A percentile compares a stretch with the other conserved stretches of the same genome.
Evolutionary conservation across 495 filamentous ascomycete species (phyloP).

Genomic region (Aspergillus biplanus): DNA sequence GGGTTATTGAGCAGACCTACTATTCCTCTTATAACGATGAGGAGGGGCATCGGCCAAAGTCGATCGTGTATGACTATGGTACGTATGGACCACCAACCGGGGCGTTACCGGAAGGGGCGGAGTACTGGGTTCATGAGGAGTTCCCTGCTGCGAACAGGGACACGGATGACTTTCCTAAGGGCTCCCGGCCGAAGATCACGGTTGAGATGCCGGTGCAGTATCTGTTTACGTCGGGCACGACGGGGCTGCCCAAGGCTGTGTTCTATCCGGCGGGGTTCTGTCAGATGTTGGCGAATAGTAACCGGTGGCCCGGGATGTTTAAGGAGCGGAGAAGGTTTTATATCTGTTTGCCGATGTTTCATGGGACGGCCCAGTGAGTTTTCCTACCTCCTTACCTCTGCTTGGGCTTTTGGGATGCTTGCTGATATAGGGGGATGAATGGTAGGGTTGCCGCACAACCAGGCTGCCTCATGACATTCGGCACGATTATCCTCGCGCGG

Average conservation of each 20-base stretch:
- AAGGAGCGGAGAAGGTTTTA: slow-evolving; percentile 1
- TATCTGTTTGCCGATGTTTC: slow-evolving; percentile 10
- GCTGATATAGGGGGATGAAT: neutral
- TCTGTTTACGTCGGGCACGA: slow-evolving; percentile 8
- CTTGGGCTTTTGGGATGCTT: neutral
- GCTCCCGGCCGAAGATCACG: neutral
- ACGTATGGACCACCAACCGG: neutral
- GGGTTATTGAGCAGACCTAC: neutral
- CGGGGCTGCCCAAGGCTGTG: slow-evolving; percentile 11
- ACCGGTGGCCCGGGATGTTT: slow-evolving; percentile 10
- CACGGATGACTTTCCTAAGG: slow-evolving; percentile 2
- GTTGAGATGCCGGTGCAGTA: slow-evolving; percentile 2
- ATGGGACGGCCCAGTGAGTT: slow-evolving; percentile 10
- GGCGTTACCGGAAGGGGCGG: neutral
- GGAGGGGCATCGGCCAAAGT: neutral
- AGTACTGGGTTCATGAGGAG: neutral
- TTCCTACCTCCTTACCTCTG: neutral
- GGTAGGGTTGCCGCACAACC: slow-evolving; percentile 1
- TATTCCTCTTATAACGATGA: no score
- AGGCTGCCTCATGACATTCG: slow-evolving; percentile 2
- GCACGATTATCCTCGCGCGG: slow-evolving; percentile 14
- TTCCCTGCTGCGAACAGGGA: neutral
- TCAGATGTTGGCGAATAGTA: slow-evolving; percentile 5
- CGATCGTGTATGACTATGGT: slow-evolving; percentile 7
- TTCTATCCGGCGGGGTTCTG: slow-evolving; percentile 10